Conservation (phyloP, 257 asterid species). For the Rauvolfia tetraphylla region DNA sequence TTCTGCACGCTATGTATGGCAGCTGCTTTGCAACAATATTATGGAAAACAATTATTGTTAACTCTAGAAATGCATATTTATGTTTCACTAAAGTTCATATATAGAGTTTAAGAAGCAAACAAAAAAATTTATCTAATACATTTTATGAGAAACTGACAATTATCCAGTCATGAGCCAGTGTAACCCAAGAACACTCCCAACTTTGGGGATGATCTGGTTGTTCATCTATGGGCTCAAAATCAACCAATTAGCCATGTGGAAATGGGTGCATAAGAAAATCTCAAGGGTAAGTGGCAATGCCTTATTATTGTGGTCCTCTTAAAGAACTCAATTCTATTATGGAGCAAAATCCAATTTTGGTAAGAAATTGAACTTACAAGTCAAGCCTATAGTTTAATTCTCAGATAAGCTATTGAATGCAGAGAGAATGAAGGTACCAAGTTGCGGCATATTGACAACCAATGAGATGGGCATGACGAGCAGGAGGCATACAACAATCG, state of each 20-base stretch:
- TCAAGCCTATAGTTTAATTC: background rate
- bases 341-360: background rate
- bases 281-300: background rate
- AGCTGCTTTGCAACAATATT: background rate
- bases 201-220: background rate
- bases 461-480: constrained; percentile 87
- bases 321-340: background rate
- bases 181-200: background rate
- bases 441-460: constrained; percentile 83
- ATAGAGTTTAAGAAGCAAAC: too few relatives aligned
- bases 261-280: background rate
- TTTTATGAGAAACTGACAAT: background rate
- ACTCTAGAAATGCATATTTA: background rate
- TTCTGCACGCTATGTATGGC: background rate
- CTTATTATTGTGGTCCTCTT: background rate
- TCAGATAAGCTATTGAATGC: background rate
- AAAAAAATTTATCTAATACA: background rate
- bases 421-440: constrained; percentile 52
- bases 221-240: background rate
- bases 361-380: background rate
- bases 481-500: constrained; percentile 86
- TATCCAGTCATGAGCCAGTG: background rate
- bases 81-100: background rate
- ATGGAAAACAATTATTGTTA: background rate
- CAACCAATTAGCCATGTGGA: background rate